A percentile compares a stretch with the other conserved stretches of the same genome.
Evolutionary conservation across 805 yeast genomes (phyloP).

Genomic region (Brettanomyces naardenensis): DNA sequence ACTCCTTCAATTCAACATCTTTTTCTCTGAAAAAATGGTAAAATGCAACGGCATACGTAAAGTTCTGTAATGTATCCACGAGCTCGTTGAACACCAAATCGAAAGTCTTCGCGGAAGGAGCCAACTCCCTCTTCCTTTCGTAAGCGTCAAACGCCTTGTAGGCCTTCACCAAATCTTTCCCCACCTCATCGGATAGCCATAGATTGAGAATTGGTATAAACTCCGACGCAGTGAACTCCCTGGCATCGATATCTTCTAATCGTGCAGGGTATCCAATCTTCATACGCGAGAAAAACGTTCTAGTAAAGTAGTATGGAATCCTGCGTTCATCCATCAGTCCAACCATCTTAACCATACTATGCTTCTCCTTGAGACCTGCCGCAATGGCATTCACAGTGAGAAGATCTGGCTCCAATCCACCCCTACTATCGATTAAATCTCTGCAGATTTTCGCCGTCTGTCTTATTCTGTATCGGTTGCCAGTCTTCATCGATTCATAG

Average conservation of each 20-base stretch:
- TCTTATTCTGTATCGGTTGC: background rate
- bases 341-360: background rate
- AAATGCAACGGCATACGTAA: constrained; percentile 17
- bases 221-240: background rate
- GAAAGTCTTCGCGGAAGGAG: constrained; percentile 5
- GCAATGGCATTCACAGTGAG: background rate
- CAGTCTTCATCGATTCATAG: constrained; percentile 1
- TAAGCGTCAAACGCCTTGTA: background rate
- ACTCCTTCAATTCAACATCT: constrained; percentile 2
- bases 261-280: background rate
- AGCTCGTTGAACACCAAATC: constrained; percentile 7
- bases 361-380: background rate
- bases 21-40: constrained; percentile 7
- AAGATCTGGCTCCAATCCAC: background rate
- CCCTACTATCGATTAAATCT: background rate
- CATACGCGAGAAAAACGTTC: background rate
- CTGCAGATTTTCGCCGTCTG: background rate
- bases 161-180: background rate
- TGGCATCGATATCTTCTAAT: background rate
- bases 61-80: constrained; percentile 8
- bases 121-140: background rate
- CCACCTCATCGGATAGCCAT: background rate
- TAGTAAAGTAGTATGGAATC: background rate
- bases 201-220: background rate
- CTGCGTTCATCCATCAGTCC: background rate